Evolutionary conservation across 352 stramenopile species (phyloP), one percentile per base, ranked within the genome.

Genomic region (Phytophthora pseudosyringae): DNA sequence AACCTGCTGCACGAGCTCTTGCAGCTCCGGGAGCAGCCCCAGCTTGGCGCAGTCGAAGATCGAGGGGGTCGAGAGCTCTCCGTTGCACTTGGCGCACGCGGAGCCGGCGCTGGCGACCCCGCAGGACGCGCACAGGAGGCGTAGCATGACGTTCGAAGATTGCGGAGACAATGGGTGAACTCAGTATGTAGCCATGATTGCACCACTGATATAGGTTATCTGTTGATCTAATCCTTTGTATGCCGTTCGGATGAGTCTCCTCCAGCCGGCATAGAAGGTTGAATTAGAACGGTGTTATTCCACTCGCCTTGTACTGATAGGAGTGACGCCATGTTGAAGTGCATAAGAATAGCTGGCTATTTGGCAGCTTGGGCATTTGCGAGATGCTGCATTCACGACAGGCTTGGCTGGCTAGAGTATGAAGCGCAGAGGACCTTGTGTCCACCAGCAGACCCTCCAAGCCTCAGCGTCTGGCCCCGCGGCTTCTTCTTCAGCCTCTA

Each of bases 1-100:
- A 44, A 86, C 81, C 68, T 83, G 62, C 10, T 62, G n/a, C 18
- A 90, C 66, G 45, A 94, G 68, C 59, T 75, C 53, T 57, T 90
- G 62, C 15, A 94, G 69, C 51, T 91, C 81, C 3, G 76, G 63
- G 1, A 91, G 62, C 5, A 91, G 69, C 15, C 86, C 83, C 6
- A 85, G 63, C 18, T 82, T 76, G 11, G 86, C 83, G 64, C 81
- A 92, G 68, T 91, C 81, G 35, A 90, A 90, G 11, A 74, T 67
- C 0, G 70, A 80, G 3, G 86, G 80, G 3, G 21, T 12, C 13
- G 51, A 58, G 29, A 90, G 54, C 16, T 73, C 53, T 28, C 54
- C 58, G 7, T 40, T 50, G 58, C 85, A 92, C 16, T 76, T 86
- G 15, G 59, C 25, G 59, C 85, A 92, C 5, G 61, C 51, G 25